phyloP scores from a whole-genome alignment of 2,329 filamentous ascomycete genomes.

The Curvularia sp. region DNA sequence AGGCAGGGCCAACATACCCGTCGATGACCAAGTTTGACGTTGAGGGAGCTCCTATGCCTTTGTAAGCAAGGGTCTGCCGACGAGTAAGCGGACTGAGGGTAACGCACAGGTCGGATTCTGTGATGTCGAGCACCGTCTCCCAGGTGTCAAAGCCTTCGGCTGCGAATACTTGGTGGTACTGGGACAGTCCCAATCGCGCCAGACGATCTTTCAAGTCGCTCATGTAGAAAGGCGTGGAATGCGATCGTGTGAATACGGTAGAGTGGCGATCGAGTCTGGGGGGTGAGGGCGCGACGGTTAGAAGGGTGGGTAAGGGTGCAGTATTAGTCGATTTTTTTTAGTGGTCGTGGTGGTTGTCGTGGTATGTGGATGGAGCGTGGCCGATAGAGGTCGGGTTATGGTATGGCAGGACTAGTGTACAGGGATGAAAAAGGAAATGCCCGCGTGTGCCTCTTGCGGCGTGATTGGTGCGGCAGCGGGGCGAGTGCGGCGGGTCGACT shows the following conservation, averaged over 20 bases:
- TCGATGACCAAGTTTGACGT: slow-evolving; percentile 81
- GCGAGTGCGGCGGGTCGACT: slow-evolving; percentile 34
- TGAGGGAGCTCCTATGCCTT: slow-evolving; percentile 68
- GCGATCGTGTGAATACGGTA: slow-evolving; percentile 12
- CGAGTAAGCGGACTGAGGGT: slow-evolving; percentile 17
- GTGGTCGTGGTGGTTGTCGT: slow-evolving; percentile 24
- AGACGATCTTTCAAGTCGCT: slow-evolving; percentile 71
- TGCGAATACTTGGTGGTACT: slow-evolving; percentile 75
- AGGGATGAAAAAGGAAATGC: slow-evolving; percentile 43
- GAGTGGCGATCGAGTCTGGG: slow-evolving; percentile 11
- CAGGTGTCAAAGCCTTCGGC: slow-evolving; percentile 85
- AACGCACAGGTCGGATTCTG: slow-evolving; percentile 78
- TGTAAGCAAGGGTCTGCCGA: slow-evolving; percentile 19
- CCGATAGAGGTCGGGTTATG: slow-evolving; percentile 14
- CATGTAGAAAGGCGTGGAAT: slow-evolving; percentile 56
- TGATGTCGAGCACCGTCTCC: slow-evolving; percentile 84
- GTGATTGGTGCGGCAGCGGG: slow-evolving; percentile 38
- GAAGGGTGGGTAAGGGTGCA: slow-evolving; percentile 58
- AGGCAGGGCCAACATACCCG: slow-evolving; percentile 62
- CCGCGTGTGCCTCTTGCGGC: slow-evolving; percentile 19
- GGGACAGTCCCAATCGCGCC: slow-evolving; percentile 76
- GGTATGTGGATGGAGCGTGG: slow-evolving; percentile 9
- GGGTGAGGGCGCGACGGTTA: slow-evolving; percentile 7
- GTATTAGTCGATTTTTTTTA: slow-evolving; percentile 26
- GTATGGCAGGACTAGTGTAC: slow-evolving; percentile 33